Conservation (phyloP, 805 yeast species). For the Komagataella phaffii region DNA sequence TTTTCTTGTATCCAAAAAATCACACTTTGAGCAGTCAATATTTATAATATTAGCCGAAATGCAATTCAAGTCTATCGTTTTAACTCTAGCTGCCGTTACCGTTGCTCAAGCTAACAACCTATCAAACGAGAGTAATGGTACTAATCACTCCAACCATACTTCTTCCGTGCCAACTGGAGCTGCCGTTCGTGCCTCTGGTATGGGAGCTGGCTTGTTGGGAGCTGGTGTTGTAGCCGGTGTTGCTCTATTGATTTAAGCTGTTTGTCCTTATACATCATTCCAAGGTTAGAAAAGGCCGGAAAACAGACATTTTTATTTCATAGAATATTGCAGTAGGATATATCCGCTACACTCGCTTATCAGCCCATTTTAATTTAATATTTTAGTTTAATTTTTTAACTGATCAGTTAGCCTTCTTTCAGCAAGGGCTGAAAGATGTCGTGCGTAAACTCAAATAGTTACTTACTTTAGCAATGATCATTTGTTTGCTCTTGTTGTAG, state of each 20-base stretch:
- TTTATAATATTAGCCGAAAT: conserved; percentile 21
- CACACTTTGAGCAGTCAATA: background rate
- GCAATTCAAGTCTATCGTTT: conserved; percentile 62
- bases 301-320: background rate
- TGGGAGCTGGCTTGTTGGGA: conserved; percentile 67
- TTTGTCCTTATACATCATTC: background rate
- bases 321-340: background rate
- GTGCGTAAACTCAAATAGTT: no score
- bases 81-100: conserved; percentile 58
- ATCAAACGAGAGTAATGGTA: conserved; percentile 23
- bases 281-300: background rate
- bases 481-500: no score
- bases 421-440: no score
- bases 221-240: conserved; percentile 82
- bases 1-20: background rate
- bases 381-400: background rate
- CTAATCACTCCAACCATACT: conserved; percentile 31
- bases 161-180: conserved; percentile 32
- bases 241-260: conserved; percentile 21
- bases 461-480: no score
- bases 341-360: background rate
- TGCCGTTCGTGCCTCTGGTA: conserved; percentile 24
- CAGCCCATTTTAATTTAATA: background rate
- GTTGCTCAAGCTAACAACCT: conserved; percentile 53
- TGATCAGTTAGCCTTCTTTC: no score